Percentiles rank a stretch among this genome's conserved stretches.
These are phyloP conservation scores for Teratosphaeria zuluensis DNA, from an alignment of 2,329 filamentous ascomycete genomes.

Conservation along the genomic window DNA sequence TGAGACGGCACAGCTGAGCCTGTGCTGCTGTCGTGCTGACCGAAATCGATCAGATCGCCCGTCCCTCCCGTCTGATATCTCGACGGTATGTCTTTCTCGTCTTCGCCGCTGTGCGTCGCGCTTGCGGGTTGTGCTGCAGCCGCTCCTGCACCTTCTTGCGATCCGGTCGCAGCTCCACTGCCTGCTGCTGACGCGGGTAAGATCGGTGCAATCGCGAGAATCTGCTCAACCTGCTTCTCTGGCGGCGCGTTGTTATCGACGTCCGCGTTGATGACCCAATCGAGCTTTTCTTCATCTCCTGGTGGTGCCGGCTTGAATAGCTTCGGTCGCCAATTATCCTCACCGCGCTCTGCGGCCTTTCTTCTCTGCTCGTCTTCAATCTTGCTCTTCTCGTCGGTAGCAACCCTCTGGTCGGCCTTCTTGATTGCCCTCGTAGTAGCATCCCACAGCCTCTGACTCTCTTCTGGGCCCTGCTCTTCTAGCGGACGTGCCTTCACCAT, in stretches of 20 bases:
- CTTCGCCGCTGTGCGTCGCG: constrained; percentile 1
- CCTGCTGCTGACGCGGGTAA: constrained; percentile 55
- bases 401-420: constrained; percentile 73
- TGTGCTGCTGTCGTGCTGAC: constrained; percentile 30
- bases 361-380: constrained; percentile 88
- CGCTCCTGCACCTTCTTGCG: constrained; percentile 3
- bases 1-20: constrained; percentile 4
- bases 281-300: constrained; percentile 64
- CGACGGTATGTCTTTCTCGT: constrained; percentile 2
- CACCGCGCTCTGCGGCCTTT: constrained; percentile 69
- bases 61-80: constrained; percentile 5
- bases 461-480: constrained; percentile 77
- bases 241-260: constrained; percentile 58
- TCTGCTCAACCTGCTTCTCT: constrained; percentile 65
- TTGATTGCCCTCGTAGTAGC: constrained; percentile 73
- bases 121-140: constrained; percentile 1
- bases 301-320: constrained; percentile 67
- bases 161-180: constrained; percentile 1
- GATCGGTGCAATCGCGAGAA: constrained; percentile 77
- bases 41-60: constrained; percentile 50
- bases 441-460: constrained; percentile 82
- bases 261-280: constrained; percentile 86
- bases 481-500: constrained; percentile 65
- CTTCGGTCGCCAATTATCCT: constrained; percentile 80
- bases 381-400: constrained; percentile 92